Evolutionary conservation across 129 eudicot species (phyloP).

Genomic region (Arctium minus): DNA sequence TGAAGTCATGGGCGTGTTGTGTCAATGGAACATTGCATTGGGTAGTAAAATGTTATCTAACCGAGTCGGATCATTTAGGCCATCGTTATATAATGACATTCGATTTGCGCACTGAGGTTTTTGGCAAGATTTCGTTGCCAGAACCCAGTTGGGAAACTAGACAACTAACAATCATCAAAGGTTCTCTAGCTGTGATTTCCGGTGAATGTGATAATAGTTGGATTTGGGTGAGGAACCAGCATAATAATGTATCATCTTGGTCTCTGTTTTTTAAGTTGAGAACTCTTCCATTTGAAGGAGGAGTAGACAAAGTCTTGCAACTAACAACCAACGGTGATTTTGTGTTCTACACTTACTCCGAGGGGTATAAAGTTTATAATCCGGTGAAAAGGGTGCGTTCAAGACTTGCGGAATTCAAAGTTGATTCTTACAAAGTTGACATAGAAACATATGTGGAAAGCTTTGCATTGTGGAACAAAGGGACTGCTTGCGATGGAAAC

Average conservation of each 20-base stretch:
- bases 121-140: neutral
- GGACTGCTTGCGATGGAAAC: neutral
- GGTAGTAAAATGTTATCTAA: neutral
- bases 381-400: too few species aligned
- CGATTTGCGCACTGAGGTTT: neutral
- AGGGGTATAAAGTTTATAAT: too few species aligned
- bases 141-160: neutral
- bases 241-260: too few species aligned
- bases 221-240: neutral
- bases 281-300: too few species aligned
- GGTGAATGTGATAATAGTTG: too few species aligned
- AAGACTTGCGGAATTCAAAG: neutral
- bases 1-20: neutral
- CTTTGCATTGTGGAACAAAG: neutral
- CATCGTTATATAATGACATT: neutral
- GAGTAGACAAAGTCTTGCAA: too few species aligned
- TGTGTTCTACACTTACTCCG: too few species aligned
- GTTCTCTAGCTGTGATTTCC: constrained; percentile 7
- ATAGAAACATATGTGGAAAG: neutral
- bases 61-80: neutral
- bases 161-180: neutral
- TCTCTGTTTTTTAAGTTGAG: too few species aligned
- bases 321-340: too few species aligned
- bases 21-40: neutral
- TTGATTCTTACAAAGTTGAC: neutral